Conservation (phyloP, 306 rosid genomes). For the Cicer pinnatifidum region DNA sequence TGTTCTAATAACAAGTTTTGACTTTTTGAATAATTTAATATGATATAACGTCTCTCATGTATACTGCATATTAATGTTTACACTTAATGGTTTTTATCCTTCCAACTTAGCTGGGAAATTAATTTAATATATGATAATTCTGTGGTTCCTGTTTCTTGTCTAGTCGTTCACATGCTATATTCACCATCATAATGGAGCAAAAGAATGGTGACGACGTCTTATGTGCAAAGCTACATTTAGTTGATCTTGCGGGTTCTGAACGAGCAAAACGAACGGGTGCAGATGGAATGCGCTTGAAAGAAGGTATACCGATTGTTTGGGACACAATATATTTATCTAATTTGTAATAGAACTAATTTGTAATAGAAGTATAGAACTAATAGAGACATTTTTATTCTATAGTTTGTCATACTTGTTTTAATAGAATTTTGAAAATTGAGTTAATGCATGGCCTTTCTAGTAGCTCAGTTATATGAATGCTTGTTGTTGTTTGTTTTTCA, state of each 20-base stretch:
- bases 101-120: slow-evolving; percentile 33
- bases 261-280: slow-evolving; percentile 97
- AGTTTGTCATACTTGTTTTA: not conserved
- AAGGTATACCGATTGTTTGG: slow-evolving; percentile 62
- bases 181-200: slow-evolving; percentile 92
- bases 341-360: not conserved
- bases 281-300: slow-evolving; percentile 94
- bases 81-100: slow-evolving; percentile 37
- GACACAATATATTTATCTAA: not conserved
- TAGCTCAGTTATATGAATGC: not conserved
- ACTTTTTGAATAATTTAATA: not conserved
- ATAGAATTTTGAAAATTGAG: slow-evolving; percentile 4
- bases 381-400: slow-evolving; percentile 9
- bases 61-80: not conserved
- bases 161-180: slow-evolving; percentile 98
- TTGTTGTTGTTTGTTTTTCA: not conserved
- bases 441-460: not conserved
- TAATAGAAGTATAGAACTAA: not conserved
- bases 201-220: slow-evolving; percentile 85
- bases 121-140: slow-evolving; percentile 22
- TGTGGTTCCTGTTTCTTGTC: slow-evolving; percentile 32
- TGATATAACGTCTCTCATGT: not conserved
- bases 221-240: slow-evolving; percentile 87
- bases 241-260: slow-evolving; percentile 98
- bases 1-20: too few relatives aligned